Percentiles rank a stretch among this genome's conserved stretches.
Conservation (phyloP, 371 early-diverging fungal genomes). For the Rhizopus microsporus region DNA sequence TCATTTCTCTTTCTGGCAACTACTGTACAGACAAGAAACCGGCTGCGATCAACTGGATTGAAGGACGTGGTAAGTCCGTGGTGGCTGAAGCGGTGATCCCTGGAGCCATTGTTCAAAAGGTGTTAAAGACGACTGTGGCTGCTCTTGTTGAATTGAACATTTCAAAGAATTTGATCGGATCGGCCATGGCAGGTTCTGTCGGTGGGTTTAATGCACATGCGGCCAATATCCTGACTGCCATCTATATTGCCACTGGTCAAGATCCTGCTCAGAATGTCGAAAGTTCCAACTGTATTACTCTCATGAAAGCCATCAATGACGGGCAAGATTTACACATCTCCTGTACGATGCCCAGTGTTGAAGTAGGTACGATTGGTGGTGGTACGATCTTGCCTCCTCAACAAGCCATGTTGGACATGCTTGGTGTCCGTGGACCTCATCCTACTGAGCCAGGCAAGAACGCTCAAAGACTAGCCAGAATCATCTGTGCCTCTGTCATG, state of each 20-base stretch:
- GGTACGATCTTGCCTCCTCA: slow-evolving; percentile 92
- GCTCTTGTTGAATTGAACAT: slow-evolving; percentile 82
- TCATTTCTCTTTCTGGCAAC: slow-evolving; percentile 90
- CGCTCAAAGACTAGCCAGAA: slow-evolving; percentile 86
- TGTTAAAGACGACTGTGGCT: slow-evolving; percentile 86
- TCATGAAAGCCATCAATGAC: slow-evolving; percentile 89
- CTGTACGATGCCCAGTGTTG: slow-evolving; percentile 95
- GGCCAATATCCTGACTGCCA: slow-evolving; percentile 94
- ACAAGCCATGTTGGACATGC: slow-evolving; percentile 86
- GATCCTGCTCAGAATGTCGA: slow-evolving; percentile 98
- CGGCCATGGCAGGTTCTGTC: slow-evolving; percentile 93
- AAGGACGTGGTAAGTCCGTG: slow-evolving; percentile 96
- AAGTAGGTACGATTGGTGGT: slow-evolving; percentile 96
- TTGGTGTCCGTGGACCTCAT: slow-evolving; percentile 88
- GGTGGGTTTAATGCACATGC: slow-evolving; percentile 98
- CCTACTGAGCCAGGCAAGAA: slow-evolving; percentile 84
- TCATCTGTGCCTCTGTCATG: slow-evolving; percentile 93
- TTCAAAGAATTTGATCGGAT: slow-evolving; percentile 91
- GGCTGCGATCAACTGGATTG: slow-evolving; percentile 96
- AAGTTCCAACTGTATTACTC: slow-evolving; percentile 90
- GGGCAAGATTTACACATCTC: slow-evolving; percentile 83
- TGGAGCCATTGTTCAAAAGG: slow-evolving; percentile 74
- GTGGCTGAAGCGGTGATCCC: slow-evolving; percentile 89
- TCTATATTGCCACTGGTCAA: slow-evolving; percentile 95
- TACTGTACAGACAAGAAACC: slow-evolving; percentile 98